Conservation (phyloP, 2,329 filamentous ascomycete genomes). For the Colletotrichum sp. region DNA sequence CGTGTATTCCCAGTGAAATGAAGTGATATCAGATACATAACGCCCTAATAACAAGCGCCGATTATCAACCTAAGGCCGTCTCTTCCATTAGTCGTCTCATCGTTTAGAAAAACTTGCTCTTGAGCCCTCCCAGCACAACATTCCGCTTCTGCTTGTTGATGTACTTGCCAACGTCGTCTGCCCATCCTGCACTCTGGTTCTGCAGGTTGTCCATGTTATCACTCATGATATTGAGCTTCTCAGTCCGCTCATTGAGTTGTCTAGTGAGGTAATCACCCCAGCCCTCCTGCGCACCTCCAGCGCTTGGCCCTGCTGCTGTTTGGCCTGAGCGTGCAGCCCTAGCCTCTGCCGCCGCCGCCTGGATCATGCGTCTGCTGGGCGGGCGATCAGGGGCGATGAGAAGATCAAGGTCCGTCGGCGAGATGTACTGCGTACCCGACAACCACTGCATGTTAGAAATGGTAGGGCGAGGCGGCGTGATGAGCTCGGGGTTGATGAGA, state of each 20-base stretch:
- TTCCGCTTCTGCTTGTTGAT: slow-evolving; percentile 88
- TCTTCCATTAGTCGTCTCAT: slow-evolving; percentile 7
- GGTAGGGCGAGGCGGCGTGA: slow-evolving; percentile 81
- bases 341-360: slow-evolving; percentile 78
- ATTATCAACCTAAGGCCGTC: not conserved
- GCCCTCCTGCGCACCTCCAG: slow-evolving; percentile 54
- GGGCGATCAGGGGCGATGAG: slow-evolving; percentile 89
- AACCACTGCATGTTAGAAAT: slow-evolving; percentile 98
- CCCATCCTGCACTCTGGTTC: slow-evolving; percentile 81
- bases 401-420: slow-evolving; percentile 84
- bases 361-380: slow-evolving; percentile 86
- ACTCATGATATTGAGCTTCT: slow-evolving; percentile 81
- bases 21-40: not conserved
- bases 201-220: slow-evolving; percentile 86
- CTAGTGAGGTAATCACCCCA: slow-evolving; percentile 84
- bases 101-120: slow-evolving; percentile 57
- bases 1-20: not conserved
- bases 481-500: slow-evolving; percentile 77
- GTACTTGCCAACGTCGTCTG: slow-evolving; percentile 87
- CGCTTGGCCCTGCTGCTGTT: slow-evolving; percentile 25
- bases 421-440: slow-evolving; percentile 89
- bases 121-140: slow-evolving; percentile 73
- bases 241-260: slow-evolving; percentile 88
- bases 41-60: slow-evolving; percentile 1
- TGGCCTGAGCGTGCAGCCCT: slow-evolving; percentile 54